Percentiles rank a stretch among this genome's conserved stretches.
These are phyloP conservation scores for Citropsis articulata DNA, from an alignment of 345 rosid genomes.

Conservation along the genomic window DNA sequence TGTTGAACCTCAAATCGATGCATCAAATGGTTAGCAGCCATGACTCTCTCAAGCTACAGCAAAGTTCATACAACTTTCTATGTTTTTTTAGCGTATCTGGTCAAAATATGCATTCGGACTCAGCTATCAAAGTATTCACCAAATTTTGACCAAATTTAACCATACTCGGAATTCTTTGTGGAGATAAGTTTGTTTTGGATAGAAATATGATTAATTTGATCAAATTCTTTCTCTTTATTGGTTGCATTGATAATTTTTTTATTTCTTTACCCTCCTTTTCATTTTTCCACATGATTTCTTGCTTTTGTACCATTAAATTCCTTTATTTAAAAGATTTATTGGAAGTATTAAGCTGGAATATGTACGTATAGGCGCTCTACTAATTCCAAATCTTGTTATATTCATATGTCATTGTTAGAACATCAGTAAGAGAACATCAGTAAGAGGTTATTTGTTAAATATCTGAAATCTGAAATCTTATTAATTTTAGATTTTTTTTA, in stretches of 20 bases:
- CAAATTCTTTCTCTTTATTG: slow-evolving; percentile 2
- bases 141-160: slow-evolving; percentile 3
- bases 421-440: too few species aligned
- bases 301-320: not conserved
- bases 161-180: not conserved
- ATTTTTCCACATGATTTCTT: not conserved
- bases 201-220: slow-evolving; percentile 5
- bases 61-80: not conserved
- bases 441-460: too few species aligned
- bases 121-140: not conserved
- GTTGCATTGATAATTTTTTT: not conserved
- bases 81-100: not conserved
- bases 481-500: too few species aligned
- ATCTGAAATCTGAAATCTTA: too few species aligned
- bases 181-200: not conserved
- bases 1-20: slow-evolving; percentile 7
- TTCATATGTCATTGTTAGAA: not conserved
- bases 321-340: not conserved
- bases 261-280: not conserved
- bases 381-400: not conserved
- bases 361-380: not conserved
- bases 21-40: not conserved
- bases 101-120: not conserved
- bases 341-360: not conserved
- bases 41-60: not conserved